Evolutionary conservation across 148 eudicot genomes (phyloP), one percentile per base, ranked within the genome.

Genomic region (Chenopodium quinoa): DNA sequence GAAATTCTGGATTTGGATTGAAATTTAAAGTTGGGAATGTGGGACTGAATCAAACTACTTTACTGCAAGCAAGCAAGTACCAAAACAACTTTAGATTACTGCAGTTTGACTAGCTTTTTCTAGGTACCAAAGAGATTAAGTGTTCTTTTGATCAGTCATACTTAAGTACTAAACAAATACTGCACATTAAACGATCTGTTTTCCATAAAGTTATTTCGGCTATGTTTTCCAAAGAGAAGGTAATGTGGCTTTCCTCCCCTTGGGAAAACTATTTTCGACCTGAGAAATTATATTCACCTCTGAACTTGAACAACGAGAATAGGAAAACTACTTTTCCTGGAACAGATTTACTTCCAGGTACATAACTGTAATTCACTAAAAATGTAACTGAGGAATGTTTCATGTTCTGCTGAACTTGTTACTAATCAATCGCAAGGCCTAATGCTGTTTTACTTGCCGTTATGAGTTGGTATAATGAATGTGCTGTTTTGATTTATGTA

Each of bases 11-110:
- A 58, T 83, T 80, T 84, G 80, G 71, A 71, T 71, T 37, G 20
- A 71, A 71, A 23, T 71, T 31, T 9, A 19, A 80, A 58, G 34
- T 70, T 25, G 2, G 58, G 56, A 9, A 79, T 73, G 76, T 67
- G 75, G 71, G 78, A 81, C 70, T 72, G 70, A 71, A 75, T 81
- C 73, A 47, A 19, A 19, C 71, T 47, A 74, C 83, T 80, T 80
- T 80, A 46, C n/a, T 64, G 75, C 75, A 5, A 3, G 12, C 71
- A 12, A 68, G 71, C 71, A 58, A 58, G 63, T 58, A 58, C 63
- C 63, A 58, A 58, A 27, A 27, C 27, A 27, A 27, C 27, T 4
- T n/a, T 16, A 16, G 75, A 68, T 79, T 79, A 79, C 67, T 22
- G 27, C 68, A 79, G 52, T 71, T 52, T 79, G 81, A n/a, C 34